phyloP scores from a whole-genome alignment of 768 basidiomycete genomes.

The Mycena crocata region DNA sequence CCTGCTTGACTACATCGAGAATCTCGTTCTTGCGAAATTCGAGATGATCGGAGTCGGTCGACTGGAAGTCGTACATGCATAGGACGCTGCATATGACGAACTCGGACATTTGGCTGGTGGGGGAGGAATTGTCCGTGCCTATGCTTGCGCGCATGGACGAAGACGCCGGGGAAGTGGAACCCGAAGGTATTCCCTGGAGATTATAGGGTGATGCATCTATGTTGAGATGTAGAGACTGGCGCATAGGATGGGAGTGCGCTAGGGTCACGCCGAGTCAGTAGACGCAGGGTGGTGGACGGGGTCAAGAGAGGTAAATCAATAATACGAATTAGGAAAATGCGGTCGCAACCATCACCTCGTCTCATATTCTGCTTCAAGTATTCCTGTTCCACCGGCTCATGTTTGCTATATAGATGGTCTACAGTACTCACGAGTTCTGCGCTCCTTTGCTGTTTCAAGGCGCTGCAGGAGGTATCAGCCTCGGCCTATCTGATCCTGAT shows the following conservation, averaged over 20 bases:
- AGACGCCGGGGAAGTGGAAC: conserved; percentile 49
- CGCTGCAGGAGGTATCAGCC: not conserved
- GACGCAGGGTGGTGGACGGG: not conserved
- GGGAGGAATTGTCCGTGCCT: conserved; percentile 44
- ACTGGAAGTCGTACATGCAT: conserved; percentile 76
- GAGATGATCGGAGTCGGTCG: conserved; percentile 71
- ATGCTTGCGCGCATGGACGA: conserved; percentile 45
- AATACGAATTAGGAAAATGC: not conserved
- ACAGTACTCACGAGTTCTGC: not conserved
- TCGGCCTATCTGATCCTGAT: not conserved
- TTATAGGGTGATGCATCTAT: conserved; percentile 50
- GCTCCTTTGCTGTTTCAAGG: not conserved
- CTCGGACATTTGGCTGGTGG: conserved; percentile 44
- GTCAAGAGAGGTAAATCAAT: conserved; percentile 1
- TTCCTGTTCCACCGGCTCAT: too few species aligned
- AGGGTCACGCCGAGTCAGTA: conserved; percentile 41
- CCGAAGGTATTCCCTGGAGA: conserved; percentile 45
- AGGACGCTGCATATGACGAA: conserved; percentile 63
- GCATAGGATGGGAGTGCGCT: conserved; percentile 47
- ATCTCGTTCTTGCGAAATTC: conserved; percentile 76
- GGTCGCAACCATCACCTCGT: not conserved
- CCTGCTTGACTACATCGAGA: conserved; percentile 73
- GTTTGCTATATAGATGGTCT: not conserved
- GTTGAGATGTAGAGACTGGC: conserved; percentile 55
- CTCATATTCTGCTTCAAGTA: too few species aligned